Conservation (phyloP, 2,329 filamentous ascomycete genomes). For the Colletotrichum melonis region DNA sequence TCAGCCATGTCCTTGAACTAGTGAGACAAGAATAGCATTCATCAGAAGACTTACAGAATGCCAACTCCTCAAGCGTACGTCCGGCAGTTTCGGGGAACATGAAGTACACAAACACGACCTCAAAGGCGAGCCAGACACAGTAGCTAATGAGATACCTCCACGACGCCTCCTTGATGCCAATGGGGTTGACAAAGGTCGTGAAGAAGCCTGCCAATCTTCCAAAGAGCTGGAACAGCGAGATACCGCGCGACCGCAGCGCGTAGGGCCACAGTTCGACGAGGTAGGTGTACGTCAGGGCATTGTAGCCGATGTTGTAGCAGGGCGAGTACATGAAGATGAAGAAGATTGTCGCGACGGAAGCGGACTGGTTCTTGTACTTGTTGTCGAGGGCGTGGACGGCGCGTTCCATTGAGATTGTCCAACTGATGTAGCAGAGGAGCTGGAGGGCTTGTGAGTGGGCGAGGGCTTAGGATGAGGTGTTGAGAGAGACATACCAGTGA, state of each 20-base stretch:
- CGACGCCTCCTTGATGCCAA: constrained; percentile 29
- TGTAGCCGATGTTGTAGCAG: constrained; percentile 70
- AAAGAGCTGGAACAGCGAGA: constrained; percentile 53
- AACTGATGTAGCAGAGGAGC: constrained; percentile 60
- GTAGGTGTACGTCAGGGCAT: constrained; percentile 70
- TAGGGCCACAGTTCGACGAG: constrained; percentile 71
- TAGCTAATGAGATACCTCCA: constrained; percentile 38
- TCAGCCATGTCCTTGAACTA: not conserved
- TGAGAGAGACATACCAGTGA: constrained; percentile 33
- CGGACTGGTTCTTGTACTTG: constrained; percentile 43
- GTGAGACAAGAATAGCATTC: no score
- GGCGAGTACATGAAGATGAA: constrained; percentile 68
- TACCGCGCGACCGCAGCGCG: constrained; percentile 63
- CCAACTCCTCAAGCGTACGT: constrained; percentile 75
- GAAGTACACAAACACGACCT: constrained; percentile 72
- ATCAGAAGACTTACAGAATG: constrained; percentile 39
- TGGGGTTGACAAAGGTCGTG: constrained; percentile 38
- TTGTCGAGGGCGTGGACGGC: constrained; percentile 46
- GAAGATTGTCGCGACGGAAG: constrained; percentile 57
- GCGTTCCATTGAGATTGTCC: constrained; percentile 60
- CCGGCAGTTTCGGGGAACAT: constrained; percentile 84
- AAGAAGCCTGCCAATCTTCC: constrained; percentile 35
- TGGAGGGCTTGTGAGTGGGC: not conserved
- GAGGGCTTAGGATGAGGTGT: no score
- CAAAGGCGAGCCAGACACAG: constrained; percentile 42